Percentiles rank a stretch among this genome's conserved stretches.
Conservation (phyloP, 2,329 filamentous ascomycete species). For the Neophaeococcomyces aloes region DNA sequence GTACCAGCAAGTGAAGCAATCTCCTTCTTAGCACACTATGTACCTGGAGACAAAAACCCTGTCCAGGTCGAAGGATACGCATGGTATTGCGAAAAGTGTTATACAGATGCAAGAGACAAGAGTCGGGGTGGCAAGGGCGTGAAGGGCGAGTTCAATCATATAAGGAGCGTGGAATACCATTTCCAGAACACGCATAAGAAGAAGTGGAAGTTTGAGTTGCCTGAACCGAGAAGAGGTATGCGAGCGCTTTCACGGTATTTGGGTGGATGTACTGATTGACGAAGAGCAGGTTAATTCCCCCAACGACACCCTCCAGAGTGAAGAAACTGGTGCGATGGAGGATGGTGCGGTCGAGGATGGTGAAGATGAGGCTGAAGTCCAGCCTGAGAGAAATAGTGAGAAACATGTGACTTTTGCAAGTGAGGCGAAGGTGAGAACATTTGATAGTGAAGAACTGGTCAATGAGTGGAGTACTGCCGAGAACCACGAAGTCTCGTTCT, state of each 20-base stretch:
- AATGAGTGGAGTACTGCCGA: too few species aligned
- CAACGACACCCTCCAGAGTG: background rate
- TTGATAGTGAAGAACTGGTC: too few species aligned
- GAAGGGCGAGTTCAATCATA: slow-evolving; percentile 1
- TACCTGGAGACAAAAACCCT: background rate
- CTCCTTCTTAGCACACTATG: slow-evolving; percentile 3
- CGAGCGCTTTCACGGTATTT: background rate
- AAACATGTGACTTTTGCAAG: too few species aligned
- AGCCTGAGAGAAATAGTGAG: too few species aligned
- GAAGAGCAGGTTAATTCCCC: background rate
- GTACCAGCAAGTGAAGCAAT: background rate
- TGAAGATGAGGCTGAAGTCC: too few species aligned
- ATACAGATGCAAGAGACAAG: background rate
- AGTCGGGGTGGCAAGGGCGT: background rate
- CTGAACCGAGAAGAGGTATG: background rate
- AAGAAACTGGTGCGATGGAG: too few species aligned
- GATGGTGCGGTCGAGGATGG: too few species aligned
- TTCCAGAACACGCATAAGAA: background rate
- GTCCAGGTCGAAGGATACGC: slow-evolving; percentile 4
- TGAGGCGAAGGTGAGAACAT: too few species aligned
- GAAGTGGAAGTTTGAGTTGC: background rate
- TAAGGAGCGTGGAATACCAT: slow-evolving; percentile 3
- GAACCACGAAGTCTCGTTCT: too few species aligned
- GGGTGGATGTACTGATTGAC: background rate
- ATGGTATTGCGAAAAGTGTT: slow-evolving; percentile 6